Evolutionary conservation across 345 rosid genomes (phyloP).

Genomic region (Excoecaria cochinchinensis): DNA sequence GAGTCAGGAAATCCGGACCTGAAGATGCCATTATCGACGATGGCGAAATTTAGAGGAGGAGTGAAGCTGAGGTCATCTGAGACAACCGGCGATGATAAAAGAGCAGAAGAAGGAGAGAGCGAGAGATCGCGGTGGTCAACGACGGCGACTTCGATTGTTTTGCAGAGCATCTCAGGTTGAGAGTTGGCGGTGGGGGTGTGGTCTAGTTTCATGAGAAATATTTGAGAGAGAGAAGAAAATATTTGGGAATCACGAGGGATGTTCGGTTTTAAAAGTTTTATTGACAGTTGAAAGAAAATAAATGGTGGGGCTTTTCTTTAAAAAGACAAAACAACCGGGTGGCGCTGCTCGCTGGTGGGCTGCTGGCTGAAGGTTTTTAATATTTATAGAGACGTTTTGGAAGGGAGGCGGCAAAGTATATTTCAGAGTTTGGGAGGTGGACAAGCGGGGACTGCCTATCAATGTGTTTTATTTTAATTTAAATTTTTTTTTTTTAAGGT

Average conservation of each 20-base stretch:
- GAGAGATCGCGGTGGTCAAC: constrained; percentile 46
- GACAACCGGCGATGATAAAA: constrained; percentile 22
- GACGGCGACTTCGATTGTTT: constrained; percentile 48
- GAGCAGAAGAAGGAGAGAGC: background rate
- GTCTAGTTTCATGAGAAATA: constrained; percentile 21
- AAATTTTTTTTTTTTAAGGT: background rate
- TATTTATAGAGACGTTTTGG: constrained; percentile 17
- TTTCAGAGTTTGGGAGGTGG: background rate
- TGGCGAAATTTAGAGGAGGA: constrained; percentile 89
- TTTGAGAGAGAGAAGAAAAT: background rate
- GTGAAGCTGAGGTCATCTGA: constrained; percentile 46
- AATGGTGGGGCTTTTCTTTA: background rate
- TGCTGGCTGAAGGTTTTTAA: background rate
- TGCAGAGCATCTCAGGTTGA: constrained; percentile 32
- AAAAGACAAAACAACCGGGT: background rate
- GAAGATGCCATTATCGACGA: constrained; percentile 94
- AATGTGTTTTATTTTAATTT: background rate
- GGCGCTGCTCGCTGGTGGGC: background rate
- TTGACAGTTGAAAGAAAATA: constrained; percentile 9
- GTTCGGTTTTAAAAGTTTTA: constrained; percentile 3
- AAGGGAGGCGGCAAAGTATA: background rate
- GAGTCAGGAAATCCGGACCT: constrained; percentile 94
- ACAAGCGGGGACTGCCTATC: background rate
- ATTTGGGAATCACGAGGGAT: constrained; percentile 22
- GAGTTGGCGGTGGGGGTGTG: background rate